These are phyloP conservation scores for Vigna angularis DNA, from an alignment of 306 rosid genomes.

Conservation along the genomic window DNA sequence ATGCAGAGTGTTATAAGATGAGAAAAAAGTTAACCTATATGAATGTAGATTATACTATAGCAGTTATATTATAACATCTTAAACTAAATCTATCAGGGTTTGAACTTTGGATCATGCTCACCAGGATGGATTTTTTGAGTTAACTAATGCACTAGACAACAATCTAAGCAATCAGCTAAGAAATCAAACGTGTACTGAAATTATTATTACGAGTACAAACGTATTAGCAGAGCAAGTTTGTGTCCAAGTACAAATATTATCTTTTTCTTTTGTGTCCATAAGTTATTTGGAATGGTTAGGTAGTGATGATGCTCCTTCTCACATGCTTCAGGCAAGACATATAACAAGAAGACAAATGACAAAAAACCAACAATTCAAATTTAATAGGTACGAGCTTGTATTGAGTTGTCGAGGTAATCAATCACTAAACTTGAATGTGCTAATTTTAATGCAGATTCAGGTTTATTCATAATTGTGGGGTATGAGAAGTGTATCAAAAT, in stretches of 20 bases:
- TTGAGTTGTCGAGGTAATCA: constrained; percentile 25
- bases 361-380: constrained; percentile 23
- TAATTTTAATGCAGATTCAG: constrained; percentile 6
- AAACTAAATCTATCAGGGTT: constrained; percentile 33
- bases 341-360: constrained; percentile 46
- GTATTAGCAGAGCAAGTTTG: constrained; percentile 37
- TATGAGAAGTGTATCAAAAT: constrained; percentile 24
- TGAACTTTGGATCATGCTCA: constrained; percentile 13
- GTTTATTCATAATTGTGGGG: constrained; percentile 17
- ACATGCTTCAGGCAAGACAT: constrained; percentile 43
- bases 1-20: neutral
- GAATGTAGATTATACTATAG: neutral
- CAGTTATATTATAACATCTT: neutral
- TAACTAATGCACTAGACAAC: constrained; percentile 23
- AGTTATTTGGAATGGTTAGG: constrained; percentile 49
- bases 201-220: constrained; percentile 25
- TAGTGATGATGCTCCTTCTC: constrained; percentile 20
- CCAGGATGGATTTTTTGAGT: constrained; percentile 12
- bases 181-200: constrained; percentile 25
- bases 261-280: constrained; percentile 33
- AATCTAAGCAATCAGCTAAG: constrained; percentile 35
- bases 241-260: constrained; percentile 42
- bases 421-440: constrained; percentile 32
- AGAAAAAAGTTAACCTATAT: neutral
- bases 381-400: neutral